Conservation (phyloP, 1,284 basidiomycete genomes). For the Afroboletus lepidellus region DNA sequence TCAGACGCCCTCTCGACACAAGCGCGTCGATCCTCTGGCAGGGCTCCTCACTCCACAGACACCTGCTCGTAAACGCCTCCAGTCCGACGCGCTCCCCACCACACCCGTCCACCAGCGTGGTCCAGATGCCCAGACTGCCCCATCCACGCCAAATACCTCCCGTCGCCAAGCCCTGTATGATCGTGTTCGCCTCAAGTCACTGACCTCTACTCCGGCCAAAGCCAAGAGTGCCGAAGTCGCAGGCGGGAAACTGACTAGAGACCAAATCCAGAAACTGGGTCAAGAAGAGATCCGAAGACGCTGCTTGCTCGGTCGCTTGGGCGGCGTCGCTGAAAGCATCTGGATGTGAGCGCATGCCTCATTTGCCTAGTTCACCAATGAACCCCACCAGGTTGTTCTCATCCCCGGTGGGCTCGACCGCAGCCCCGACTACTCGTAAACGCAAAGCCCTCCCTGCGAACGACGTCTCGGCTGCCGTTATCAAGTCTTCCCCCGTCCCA, state of each 20-base stretch:
- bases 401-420: slow-evolving; percentile 46
- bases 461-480: slow-evolving; percentile 63
- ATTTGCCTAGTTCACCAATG: background rate
- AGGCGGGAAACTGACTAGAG: slow-evolving; percentile 52
- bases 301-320: slow-evolving; percentile 72
- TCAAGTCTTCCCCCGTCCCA: slow-evolving; percentile 77
- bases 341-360: slow-evolving; percentile 63
- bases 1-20: slow-evolving; percentile 49
- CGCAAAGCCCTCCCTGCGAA: slow-evolving; percentile 61
- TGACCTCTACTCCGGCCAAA: slow-evolving; percentile 66
- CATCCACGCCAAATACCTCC: slow-evolving; percentile 68
- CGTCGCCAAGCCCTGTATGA: slow-evolving; percentile 76
- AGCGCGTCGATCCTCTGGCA: slow-evolving; percentile 32
- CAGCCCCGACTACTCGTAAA: slow-evolving; percentile 57
- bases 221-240: slow-evolving; percentile 39
- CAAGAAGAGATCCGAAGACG: slow-evolving; percentile 74
- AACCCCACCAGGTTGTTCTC: slow-evolving; percentile 58
- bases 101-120: slow-evolving; percentile 67
- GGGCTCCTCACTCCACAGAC: slow-evolving; percentile 48
- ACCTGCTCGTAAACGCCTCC: slow-evolving; percentile 42
- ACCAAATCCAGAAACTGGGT: slow-evolving; percentile 65
- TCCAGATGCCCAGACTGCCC: slow-evolving; percentile 49
- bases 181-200: slow-evolving; percentile 67
- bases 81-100: slow-evolving; percentile 44
- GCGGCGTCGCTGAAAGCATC: slow-evolving; percentile 77